Percentiles rank a stretch among this genome's conserved stretches.
Evolutionary conservation across 306 rosid species (phyloP).

Genomic region (Delonix regia): DNA sequence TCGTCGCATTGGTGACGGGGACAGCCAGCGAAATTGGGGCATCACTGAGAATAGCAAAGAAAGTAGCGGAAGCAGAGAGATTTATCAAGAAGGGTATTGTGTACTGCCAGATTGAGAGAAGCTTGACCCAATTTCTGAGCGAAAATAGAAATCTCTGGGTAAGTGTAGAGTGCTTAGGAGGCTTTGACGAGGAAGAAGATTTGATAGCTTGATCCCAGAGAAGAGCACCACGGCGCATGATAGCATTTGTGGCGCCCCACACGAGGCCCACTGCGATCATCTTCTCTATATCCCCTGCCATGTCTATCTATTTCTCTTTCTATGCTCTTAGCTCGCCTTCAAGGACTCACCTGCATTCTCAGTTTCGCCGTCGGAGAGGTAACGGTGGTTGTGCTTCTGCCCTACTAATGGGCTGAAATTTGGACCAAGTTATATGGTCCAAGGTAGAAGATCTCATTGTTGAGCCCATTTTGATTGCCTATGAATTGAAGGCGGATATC

Average conservation of each 20-base stretch:
- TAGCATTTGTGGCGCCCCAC: constrained; percentile 94
- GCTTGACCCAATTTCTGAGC: constrained; percentile 69
- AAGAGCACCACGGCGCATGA: constrained; percentile 88
- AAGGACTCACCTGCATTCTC: neutral
- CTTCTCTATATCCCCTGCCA: constrained; percentile 68
- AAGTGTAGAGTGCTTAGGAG: constrained; percentile 17
- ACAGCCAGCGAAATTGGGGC: constrained; percentile 87
- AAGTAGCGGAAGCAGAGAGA: constrained; percentile 88
- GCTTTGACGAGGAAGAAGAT: constrained; percentile 44
- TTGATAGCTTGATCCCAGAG: constrained; percentile 79
- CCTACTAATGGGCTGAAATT: neutral
- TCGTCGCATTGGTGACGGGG: constrained; percentile 94
- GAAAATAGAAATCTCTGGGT: constrained; percentile 41
- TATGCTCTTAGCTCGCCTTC: neutral
- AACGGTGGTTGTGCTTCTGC: neutral
- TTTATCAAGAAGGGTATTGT: constrained; percentile 71
- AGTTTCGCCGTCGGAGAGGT: neutral
- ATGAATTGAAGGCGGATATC: too few species aligned
- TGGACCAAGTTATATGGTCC: neutral
- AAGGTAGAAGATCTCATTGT: too few species aligned
- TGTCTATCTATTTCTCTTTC: neutral
- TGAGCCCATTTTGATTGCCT: neutral
- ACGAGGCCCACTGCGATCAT: constrained; percentile 84
- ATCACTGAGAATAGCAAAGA: constrained; percentile 77
- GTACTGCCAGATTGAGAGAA: constrained; percentile 85